Percentiles rank a stretch among this genome's conserved stretches.
These are phyloP conservation scores for Jaenimonas drosophilae DNA, from an alignment of 208 protist species.

Conservation along the genomic window DNA sequence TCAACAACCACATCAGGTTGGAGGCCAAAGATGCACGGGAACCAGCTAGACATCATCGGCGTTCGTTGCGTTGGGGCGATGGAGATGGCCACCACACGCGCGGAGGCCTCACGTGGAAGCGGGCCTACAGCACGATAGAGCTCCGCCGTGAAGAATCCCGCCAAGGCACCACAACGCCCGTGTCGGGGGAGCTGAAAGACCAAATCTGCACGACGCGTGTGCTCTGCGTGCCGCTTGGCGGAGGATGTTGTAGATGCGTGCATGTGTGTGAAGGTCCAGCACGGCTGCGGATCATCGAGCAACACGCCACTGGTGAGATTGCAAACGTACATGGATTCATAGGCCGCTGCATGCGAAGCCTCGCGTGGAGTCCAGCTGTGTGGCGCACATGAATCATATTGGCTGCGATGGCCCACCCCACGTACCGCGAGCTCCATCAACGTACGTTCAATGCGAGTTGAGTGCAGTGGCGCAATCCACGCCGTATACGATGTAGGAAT, in stretches of 20 bases:
- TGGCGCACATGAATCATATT: too few relatives aligned
- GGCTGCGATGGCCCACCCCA: too few relatives aligned
- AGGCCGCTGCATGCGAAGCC: conserved; percentile 45
- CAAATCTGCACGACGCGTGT: conserved; percentile 3
- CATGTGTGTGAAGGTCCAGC: conserved; percentile 76
- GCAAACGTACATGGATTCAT: conserved; percentile 64
- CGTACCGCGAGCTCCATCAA: too few relatives aligned
- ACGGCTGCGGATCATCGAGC: conserved; percentile 41
- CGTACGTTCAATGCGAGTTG: conserved; percentile 31
- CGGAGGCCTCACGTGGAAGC: too few relatives aligned
- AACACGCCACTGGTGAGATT: conserved; percentile 46
- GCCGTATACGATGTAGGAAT: conserved; percentile 76
- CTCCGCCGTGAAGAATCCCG: conserved; percentile 60
- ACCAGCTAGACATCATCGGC: conserved; percentile 79
- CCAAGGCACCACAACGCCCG: conserved; percentile 49
- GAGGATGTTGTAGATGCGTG: too few relatives aligned
- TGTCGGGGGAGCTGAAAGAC: conserved; percentile 20
- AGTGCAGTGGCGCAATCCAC: conserved; percentile 73
- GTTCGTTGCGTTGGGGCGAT: conserved; percentile 25
- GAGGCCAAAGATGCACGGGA: conserved; percentile 62
- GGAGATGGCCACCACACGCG: conserved; percentile 8
- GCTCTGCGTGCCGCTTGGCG: not conserved
- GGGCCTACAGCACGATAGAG: conserved; percentile 28
- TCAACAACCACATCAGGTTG: too few relatives aligned
- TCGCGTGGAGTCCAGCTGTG: conserved; percentile 19